Evolutionary conservation across 2,329 filamentous ascomycete species (phyloP).

Genomic region (Trichoderma aggressivum): DNA sequence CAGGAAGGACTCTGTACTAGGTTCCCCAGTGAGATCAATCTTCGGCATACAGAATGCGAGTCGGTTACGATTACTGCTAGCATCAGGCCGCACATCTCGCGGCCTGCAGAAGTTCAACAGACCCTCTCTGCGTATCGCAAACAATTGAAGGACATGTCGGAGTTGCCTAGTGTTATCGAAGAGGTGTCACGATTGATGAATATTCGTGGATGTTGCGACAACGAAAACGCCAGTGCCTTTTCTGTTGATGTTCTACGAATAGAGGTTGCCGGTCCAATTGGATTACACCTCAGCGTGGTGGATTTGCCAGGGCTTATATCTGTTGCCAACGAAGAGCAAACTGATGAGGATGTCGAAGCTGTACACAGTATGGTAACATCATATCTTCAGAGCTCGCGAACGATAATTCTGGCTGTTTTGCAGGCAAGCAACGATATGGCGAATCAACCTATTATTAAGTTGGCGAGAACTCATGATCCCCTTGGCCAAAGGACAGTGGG

Average conservation of each 20-base stretch:
- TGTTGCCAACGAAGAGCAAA: not conserved
- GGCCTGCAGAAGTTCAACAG: not conserved
- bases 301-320: conserved; percentile 8
- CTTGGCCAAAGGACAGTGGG: not conserved
- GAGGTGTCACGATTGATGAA: not conserved
- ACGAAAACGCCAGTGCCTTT: not conserved
- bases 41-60: conserved; percentile 33
- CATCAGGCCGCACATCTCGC: not conserved
- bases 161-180: not conserved
- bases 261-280: not conserved
- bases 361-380: not conserved
- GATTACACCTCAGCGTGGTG: not conserved
- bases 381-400: not conserved
- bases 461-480: not conserved
- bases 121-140: not conserved
- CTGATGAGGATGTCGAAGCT: not conserved
- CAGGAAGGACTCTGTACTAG: conserved; percentile 53
- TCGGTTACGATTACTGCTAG: not conserved
- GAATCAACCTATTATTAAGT: not conserved
- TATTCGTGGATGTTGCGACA: not conserved
- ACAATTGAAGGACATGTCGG: not conserved
- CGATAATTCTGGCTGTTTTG: not conserved
- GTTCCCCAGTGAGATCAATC: conserved; percentile 53
- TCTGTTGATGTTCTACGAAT: not conserved
- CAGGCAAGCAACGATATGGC: not conserved